Evolutionary conservation across 768 basidiomycete species (phyloP), one percentile per base, ranked within the genome.

Genomic region (Clitopilus passeckerianus): DNA sequence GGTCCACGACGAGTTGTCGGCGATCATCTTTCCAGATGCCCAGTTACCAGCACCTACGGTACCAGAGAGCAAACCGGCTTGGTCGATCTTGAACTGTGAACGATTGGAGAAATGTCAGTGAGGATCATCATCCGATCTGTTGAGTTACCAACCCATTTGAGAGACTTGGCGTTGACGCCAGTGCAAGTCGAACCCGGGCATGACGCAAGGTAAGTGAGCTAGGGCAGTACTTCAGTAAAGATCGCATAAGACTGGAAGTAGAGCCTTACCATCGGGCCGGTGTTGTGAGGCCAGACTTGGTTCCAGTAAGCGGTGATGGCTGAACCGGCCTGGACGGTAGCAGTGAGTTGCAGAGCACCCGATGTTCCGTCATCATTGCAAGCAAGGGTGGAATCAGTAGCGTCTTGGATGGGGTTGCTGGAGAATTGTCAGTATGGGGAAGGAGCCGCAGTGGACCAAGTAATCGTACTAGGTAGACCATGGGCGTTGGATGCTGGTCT

Each of bases 141-240:
- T 30, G 7, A 43, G 2, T 6, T 1, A 63, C 72, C 9, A 61
- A 78, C 79, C 79, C 79, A 80, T 74, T 78, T 67, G 23, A 79
- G 65, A 7, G 70, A 69, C 6, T 58, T 62, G 4, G 79, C 67
- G 54, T 70, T 75, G 14, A 75, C 77, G 14, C 73, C 72, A 5
- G 74, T 75, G 67, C 79, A 80, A 27, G 71, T 72, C 15, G 70
- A 67, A 16, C 76, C 75, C 5, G 77, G 75, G 65, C 79, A 80
- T 72, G 77, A 70, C 12, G 76, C 78, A n/a, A 79, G 69, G 67
- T 79, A 79, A 1, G 73, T 75, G 46, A 78, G 64, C 79, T 80
- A 64, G 14, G 53, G 3, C 33, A 7, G 12, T 6, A 33, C 33
- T 34, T 43, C 27, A 15, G n/a, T 59, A 8, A 54, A 23, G 22